Base-by-base conservation (phyloP, 306 rosid genomes). In the Cicer bijugum region DNA sequence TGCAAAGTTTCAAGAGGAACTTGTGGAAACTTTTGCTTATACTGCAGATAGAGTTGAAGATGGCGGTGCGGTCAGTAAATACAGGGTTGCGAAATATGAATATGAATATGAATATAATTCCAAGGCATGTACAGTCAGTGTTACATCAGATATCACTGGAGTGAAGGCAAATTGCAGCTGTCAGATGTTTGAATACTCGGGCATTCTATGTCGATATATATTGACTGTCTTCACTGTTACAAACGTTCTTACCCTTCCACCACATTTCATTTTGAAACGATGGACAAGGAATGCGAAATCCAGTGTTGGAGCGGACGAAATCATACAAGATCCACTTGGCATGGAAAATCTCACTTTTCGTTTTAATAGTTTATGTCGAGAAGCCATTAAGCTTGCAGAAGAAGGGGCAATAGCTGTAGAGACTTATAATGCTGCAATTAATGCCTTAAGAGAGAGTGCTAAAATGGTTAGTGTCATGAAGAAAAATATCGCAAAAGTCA, bases 191-290 rank as follows among this genome's bases (percentile, higher is more conserved):
- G 96, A 90, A 83, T 88, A 88, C 79, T 84, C 86, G 0, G 96
- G 92, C 63, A 69, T 90, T 70, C 86, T 90, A 45, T 90, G 96
- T 67, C 84, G 93, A 67, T 93, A 85, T 82, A 86, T 90, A 85
- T 84, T 90, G 83, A 90, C 96, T 64, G 93, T 90, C 77, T 88
- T 88, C 78, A 86, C 96, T 7, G 96, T 90, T 8, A 90, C 96
- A 62, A 90, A 86, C 76, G 93, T 86, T 82, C 96, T 90, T 74
- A 88, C 91, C 73, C 90, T 90, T 82, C 93, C 93, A 53, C 60
- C 81, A 0, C 88, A 78, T 83, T 90, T 82, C 81, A 86, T 90
- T 71, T 76, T 88, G 83, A 90, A 85, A 75, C 85, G 93, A 57
- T 90, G 96, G 96, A 90, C 96, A 11, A 88, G 84, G 71, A 84